Percentiles rank a stretch among this genome's conserved stretches.
phyloP scores from a whole-genome alignment of 768 basidiomycete species.

The Naganishia friedmannii region DNA sequence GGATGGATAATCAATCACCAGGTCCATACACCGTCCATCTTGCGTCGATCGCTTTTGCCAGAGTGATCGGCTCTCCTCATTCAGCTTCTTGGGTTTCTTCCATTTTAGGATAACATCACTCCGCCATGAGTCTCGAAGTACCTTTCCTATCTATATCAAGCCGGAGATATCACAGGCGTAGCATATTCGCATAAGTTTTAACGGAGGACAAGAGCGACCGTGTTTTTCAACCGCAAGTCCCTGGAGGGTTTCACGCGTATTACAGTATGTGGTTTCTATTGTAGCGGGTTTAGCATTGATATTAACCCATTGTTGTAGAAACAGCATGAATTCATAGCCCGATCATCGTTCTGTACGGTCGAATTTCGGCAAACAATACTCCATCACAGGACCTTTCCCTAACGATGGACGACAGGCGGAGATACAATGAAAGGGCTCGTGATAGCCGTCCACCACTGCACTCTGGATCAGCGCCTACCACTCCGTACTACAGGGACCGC shows the following conservation, averaged over 20 bases:
- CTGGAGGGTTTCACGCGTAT: not conserved
- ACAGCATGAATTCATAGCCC: not conserved
- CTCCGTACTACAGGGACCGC: constrained; percentile 18
- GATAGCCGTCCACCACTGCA: not conserved
- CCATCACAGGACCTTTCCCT: not conserved
- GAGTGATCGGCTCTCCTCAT: not conserved
- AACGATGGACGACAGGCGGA: constrained; percentile 5
- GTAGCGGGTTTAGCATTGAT: not conserved
- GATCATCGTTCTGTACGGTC: not conserved
- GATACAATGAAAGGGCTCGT: not conserved
- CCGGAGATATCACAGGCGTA: not conserved
- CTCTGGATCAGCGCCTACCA: constrained; percentile 10
- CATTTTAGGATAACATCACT: not conserved
- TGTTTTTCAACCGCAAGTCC: not conserved
- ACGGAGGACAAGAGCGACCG: not conserved
- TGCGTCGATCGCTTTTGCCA: not conserved
- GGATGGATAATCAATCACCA: no score
- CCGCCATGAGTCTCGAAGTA: no score
- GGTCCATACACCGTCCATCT: no score
- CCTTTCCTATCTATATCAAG: not conserved
- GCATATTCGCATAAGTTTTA: not conserved
- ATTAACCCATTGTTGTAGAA: not conserved
- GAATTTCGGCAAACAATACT: not conserved
- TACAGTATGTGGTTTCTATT: not conserved
- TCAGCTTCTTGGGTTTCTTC: not conserved